These are phyloP conservation scores for Pseudogymnoascus sp. DNA, from an alignment of 2,329 filamentous ascomycete genomes.

Conservation along the genomic window DNA sequence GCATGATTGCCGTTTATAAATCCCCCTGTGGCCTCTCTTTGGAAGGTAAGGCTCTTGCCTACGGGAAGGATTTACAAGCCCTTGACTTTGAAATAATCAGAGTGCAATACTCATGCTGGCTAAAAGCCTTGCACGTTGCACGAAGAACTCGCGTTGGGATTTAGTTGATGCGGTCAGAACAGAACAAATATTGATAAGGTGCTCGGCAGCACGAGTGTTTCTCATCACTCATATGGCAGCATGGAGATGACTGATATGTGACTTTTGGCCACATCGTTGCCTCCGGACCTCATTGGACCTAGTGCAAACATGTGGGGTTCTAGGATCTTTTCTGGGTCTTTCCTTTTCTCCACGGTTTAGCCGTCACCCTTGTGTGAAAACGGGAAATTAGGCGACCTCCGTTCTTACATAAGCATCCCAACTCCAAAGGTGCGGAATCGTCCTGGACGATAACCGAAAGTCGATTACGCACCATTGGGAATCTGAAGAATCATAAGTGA, in stretches of 20 bases:
- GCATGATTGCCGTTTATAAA: background rate
- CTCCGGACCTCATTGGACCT: background rate
- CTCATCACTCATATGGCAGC: background rate
- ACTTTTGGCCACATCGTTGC: background rate
- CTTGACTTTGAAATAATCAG: background rate
- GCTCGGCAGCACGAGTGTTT: background rate
- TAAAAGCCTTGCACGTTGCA: background rate
- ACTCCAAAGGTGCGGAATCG: background rate
- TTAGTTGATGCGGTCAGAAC: background rate
- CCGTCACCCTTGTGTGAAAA: background rate
- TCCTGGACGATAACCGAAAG: slow-evolving; percentile 1
- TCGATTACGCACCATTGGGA: background rate
- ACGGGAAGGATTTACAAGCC: background rate
- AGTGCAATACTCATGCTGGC: background rate
- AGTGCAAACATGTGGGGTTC: background rate
- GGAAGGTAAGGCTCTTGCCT: background rate
- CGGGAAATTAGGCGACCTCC: background rate
- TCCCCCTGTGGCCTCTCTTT: background rate
- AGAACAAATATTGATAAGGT: background rate
- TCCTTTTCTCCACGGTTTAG: background rate
- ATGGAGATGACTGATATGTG: background rate
- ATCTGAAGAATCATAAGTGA: background rate
- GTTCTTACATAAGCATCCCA: background rate
- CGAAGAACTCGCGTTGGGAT: background rate
- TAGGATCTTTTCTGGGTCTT: background rate